phyloP scores from a whole-genome alignment of 768 basidiomycete genomes.

The Termitomyces sp. region DNA sequence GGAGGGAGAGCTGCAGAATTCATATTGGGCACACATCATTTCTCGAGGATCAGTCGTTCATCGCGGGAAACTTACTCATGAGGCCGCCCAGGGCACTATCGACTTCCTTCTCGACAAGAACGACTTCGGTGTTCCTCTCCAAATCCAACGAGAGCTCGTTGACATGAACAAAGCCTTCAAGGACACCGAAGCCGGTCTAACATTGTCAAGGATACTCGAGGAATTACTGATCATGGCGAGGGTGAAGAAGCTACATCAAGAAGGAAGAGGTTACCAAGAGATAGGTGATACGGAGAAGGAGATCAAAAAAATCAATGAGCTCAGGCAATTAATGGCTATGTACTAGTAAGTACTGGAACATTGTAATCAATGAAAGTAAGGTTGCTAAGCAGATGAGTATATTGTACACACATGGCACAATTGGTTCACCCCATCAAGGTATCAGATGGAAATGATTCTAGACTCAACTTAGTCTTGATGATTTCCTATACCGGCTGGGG shows the following conservation, averaged over 20 bases:
- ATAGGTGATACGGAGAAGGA: too few species aligned
- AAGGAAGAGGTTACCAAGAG: too few species aligned
- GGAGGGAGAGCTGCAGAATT: slow-evolving; percentile 11
- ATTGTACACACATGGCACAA: too few species aligned
- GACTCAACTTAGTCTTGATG: too few species aligned
- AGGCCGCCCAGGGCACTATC: neutral
- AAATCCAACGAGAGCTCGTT: neutral
- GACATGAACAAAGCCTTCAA: slow-evolving; percentile 12
- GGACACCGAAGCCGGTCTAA: neutral
- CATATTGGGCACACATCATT: slow-evolving; percentile 16
- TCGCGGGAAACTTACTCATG: neutral
- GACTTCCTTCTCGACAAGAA: neutral
- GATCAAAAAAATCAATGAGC: too few species aligned
- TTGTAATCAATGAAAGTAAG: too few species aligned
- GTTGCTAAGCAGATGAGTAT: too few species aligned
- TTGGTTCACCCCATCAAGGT: too few species aligned
- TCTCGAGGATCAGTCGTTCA: slow-evolving; percentile 14
- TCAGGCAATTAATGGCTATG: too few species aligned
- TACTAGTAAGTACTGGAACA: too few species aligned
- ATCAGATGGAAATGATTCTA: too few species aligned
- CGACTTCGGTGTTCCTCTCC: neutral
- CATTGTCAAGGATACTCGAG: slow-evolving; percentile 15
- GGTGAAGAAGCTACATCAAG: neutral
- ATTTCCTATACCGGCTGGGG: too few species aligned
- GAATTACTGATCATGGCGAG: neutral